A percentile compares a stretch with the other conserved stretches of the same genome.
These are phyloP conservation scores for Leishmania tropica DNA, from an alignment of 208 protist species.

Conservation along the genomic window DNA sequence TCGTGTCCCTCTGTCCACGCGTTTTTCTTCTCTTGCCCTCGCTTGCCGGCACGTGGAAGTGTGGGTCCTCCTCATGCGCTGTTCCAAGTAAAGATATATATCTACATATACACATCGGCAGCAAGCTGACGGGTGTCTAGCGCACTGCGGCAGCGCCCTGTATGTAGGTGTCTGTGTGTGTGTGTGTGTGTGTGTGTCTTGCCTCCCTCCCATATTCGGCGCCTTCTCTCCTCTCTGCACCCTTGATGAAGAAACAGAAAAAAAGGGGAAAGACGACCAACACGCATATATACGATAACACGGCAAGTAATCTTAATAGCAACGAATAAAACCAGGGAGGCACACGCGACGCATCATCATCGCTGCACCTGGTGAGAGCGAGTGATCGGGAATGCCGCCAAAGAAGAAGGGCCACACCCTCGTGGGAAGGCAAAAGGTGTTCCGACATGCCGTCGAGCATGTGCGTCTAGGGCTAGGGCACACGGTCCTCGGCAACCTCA, in stretches of 20 bases:
- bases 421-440: constrained; percentile 75
- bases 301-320: background rate
- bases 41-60: background rate
- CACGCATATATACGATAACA: background rate
- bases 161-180: background rate
- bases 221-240: background rate
- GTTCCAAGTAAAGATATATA: too few relatives aligned
- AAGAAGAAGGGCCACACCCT: constrained; percentile 79
- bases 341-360: background rate
- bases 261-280: background rate
- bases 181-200: too few relatives aligned
- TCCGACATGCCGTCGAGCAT: constrained; percentile 86
- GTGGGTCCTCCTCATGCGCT: background rate
- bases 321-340: background rate
- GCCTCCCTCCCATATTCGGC: too few relatives aligned
- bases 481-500: constrained; percentile 79
- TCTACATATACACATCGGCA: background rate
- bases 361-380: background rate
- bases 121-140: background rate
- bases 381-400: constrained; percentile 57
- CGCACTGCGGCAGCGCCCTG: background rate
- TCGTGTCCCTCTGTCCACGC: background rate
- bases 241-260: background rate
- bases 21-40: background rate
- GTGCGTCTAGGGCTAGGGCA: constrained; percentile 90